Evolutionary conservation across 2,329 filamentous ascomycete genomes (phyloP).

Genomic region (Epichloe baconii): DNA sequence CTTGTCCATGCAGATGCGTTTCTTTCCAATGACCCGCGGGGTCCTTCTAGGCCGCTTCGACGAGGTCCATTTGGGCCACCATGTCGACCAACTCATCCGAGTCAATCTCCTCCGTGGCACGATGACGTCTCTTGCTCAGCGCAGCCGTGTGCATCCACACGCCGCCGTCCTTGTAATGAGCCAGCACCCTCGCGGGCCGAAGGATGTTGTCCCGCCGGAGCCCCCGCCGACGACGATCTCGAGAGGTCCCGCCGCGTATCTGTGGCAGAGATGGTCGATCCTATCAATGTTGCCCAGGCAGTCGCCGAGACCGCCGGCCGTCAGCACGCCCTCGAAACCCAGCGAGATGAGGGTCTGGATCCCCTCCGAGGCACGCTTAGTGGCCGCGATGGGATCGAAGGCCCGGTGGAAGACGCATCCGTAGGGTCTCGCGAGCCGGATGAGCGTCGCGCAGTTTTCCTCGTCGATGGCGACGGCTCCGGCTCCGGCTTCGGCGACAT

Average conservation of each 20-base stretch:
- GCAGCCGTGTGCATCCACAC: conserved; percentile 36
- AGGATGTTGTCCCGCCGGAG: conserved; percentile 29
- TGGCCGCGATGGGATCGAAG: conserved; percentile 33
- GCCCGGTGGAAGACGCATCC: conserved; percentile 42
- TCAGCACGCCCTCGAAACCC: conserved; percentile 39
- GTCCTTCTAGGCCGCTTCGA: conserved; percentile 9
- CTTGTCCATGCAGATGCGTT: conserved; percentile 4
- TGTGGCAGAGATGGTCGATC: conserved; percentile 23
- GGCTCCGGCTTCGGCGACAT: too few relatives aligned
- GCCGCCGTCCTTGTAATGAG: conserved; percentile 8
- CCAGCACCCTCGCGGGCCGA: conserved; percentile 16
- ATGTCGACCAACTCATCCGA: conserved; percentile 12
- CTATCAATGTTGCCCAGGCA: conserved; percentile 25
- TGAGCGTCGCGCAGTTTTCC: conserved; percentile 26
- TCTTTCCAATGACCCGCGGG: conserved; percentile 15
- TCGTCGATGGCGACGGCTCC: conserved; percentile 23
- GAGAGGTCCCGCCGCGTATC: conserved; percentile 15
- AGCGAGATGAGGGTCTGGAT: conserved; percentile 24
- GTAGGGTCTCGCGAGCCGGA: conserved; percentile 27
- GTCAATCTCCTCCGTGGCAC: conserved; percentile 14
- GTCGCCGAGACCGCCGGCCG: conserved; percentile 34
- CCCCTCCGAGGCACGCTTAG: conserved; percentile 8
- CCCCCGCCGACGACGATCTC: conserved; percentile 42
- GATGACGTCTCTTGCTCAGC: conserved; percentile 6
- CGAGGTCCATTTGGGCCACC: conserved; percentile 9